Base-by-base conservation (phyloP, 2,329 filamentous ascomycete species). In the Paraphoma sp. region DNA sequence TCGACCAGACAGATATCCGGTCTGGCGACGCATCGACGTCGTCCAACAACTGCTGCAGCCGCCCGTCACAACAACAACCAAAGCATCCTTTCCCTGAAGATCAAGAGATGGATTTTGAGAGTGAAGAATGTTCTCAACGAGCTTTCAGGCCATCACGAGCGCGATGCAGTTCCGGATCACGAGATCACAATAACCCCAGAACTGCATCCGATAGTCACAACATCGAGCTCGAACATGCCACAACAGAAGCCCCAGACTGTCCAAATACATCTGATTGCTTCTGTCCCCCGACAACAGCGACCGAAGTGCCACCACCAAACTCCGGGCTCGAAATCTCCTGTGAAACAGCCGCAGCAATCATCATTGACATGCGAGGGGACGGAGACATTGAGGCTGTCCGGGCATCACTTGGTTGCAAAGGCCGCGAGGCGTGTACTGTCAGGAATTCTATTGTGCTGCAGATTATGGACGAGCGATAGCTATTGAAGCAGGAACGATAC, bases 291-390 rank as follows among this genome's bases (percentile, higher is more conserved):
- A 42, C 52, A 18, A 28, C 48, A n/a, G 36, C 45, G 17, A 41
- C 33, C 38, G 36, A 41, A 17, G 23, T 23, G 41, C 33, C 43
- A 38, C n/a, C 53, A 29, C 6, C 41, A 40, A 28, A 33, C 43
- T 31, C 52, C 8, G 53, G 53, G 2, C 56, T 68, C 7, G 59
- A 71, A 18, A 72, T 69, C 16, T 71, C 69, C 1, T 72, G 69
- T 48, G 68, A 70, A 51, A 59, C 64, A 31, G 69, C 69, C 30
- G 67, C 68, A 16, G 63, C 60, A 3, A 70, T 72, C 16, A 71
- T 72, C 16, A 61, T 62, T 5, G 65, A 70, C 28, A 70, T 72
- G 68, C 65, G 67, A 31, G 67, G 68, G 5, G 63, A 70, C 23
- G 62, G 56, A 29, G 68, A 70, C 40, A 45, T 54, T 2, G 57